Conservation (phyloP, 2,329 filamentous ascomycete species). For the Cadophora sp. region DNA sequence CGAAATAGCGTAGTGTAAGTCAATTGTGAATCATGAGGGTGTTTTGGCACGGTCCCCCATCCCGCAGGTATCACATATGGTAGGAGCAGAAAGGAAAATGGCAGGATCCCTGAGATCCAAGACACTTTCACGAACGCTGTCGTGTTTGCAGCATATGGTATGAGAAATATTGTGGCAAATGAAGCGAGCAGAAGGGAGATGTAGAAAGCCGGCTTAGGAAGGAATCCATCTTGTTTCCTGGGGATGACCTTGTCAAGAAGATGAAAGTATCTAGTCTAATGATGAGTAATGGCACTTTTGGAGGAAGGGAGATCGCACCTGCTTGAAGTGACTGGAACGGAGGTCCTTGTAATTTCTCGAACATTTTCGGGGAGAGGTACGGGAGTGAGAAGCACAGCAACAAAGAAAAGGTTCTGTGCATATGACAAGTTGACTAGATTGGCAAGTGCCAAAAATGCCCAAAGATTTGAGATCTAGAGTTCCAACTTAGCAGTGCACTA, state of each 20-base stretch:
- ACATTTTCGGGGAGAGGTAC: slow-evolving; percentile 50
- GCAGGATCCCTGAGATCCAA: slow-evolving; percentile 47
- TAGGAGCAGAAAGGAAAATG: slow-evolving; percentile 54
- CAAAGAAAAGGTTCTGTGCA: slow-evolving; percentile 68
- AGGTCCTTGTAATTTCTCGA: slow-evolving; percentile 34
- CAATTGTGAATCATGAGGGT: slow-evolving; percentile 48
- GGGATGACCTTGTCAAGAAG: slow-evolving; percentile 47
- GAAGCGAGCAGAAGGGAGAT: slow-evolving; percentile 46
- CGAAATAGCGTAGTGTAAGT: slow-evolving; percentile 56
- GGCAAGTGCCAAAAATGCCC: slow-evolving; percentile 63
- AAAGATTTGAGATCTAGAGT: slow-evolving; percentile 54
- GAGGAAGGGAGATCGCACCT: slow-evolving; percentile 21
- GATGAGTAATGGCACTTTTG: neutral
- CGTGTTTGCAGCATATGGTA: slow-evolving; percentile 51
- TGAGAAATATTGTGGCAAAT: slow-evolving; percentile 46
- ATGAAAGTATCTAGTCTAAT: slow-evolving; percentile 36
- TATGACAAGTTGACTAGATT: slow-evolving; percentile 66
- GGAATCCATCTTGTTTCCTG: slow-evolving; percentile 53
- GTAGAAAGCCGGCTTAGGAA: slow-evolving; percentile 48
- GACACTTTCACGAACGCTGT: slow-evolving; percentile 47
- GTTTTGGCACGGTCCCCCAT: slow-evolving; percentile 54
- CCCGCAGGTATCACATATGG: slow-evolving; percentile 54
- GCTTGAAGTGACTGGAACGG: slow-evolving; percentile 33
- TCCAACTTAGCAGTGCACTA: neutral
- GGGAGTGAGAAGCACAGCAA: slow-evolving; percentile 63